These are phyloP conservation scores for Didymella lethalis DNA, from an alignment of 2,329 filamentous ascomycete species.

Conservation along the genomic window DNA sequence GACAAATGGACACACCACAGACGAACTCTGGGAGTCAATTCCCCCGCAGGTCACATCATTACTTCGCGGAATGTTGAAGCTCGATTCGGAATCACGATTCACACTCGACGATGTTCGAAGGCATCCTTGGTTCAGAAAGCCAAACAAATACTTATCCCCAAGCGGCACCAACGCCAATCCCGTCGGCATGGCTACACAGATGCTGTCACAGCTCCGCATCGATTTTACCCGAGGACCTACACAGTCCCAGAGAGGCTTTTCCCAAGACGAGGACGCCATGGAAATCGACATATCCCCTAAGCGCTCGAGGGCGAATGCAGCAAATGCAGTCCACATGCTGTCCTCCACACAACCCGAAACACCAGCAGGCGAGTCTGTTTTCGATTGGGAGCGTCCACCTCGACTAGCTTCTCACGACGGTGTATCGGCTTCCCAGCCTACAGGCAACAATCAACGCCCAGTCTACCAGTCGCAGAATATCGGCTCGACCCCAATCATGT, in stretches of 20 bases:
- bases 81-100: slow-evolving; percentile 78
- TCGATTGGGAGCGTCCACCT: slow-evolving; percentile 87
- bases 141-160: slow-evolving; percentile 76
- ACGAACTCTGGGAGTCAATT: slow-evolving; percentile 84
- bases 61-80: slow-evolving; percentile 89
- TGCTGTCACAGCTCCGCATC: slow-evolving; percentile 90
- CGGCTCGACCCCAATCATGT: slow-evolving; percentile 33
- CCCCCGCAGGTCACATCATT: slow-evolving; percentile 79
- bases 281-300: slow-evolving; percentile 66
- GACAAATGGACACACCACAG: slow-evolving; percentile 79
- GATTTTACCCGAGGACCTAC: slow-evolving; percentile 78
- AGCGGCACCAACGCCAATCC: slow-evolving; percentile 81
- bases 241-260: slow-evolving; percentile 56
- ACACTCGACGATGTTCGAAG: slow-evolving; percentile 84
- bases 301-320: slow-evolving; percentile 41
- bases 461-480: slow-evolving; percentile 23
- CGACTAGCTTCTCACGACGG: slow-evolving; percentile 47
- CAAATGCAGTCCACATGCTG: slow-evolving; percentile 58
- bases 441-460: slow-evolving; percentile 46
- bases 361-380: slow-evolving; percentile 74
- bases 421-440: slow-evolving; percentile 49
- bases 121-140: slow-evolving; percentile 92
- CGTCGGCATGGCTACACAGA: slow-evolving; percentile 86
- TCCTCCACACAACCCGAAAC: slow-evolving; percentile 88
- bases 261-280: slow-evolving; percentile 65